Conservation (phyloP, 495 filamentous ascomycete species). For the Podospora pseudopauciseta region DNA sequence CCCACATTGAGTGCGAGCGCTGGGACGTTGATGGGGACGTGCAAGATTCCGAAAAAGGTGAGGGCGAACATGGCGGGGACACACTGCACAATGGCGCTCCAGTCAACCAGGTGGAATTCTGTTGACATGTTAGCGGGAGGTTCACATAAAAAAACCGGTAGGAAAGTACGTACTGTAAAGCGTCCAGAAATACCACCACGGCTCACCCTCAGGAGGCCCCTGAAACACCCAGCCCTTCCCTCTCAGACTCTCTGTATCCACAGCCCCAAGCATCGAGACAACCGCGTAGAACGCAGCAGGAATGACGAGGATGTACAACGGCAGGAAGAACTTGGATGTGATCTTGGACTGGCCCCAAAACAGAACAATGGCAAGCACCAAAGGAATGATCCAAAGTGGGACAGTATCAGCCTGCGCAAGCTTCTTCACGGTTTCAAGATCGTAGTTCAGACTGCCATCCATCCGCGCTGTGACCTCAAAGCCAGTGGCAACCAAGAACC, state of each 20-base stretch:
- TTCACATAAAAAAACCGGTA: background rate
- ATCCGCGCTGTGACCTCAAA: conserved; percentile 92
- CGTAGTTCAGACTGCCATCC: conserved; percentile 76
- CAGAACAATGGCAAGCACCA: conserved; percentile 71
- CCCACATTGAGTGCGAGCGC: conserved; percentile 83
- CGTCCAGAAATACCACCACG: conserved; percentile 96
- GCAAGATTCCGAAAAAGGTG: conserved; percentile 94
- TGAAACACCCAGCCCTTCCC: conserved; percentile 84
- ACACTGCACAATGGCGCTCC: conserved; percentile 72
- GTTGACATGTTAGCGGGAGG: conserved; percentile 2
- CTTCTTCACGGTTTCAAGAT: conserved; percentile 66
- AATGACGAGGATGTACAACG: conserved; percentile 80
- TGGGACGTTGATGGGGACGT: conserved; percentile 97
- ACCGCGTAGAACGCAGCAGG: conserved; percentile 79
- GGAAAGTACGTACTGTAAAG: conserved; percentile 67
- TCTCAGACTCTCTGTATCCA: conserved; percentile 62
- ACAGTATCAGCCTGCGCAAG: conserved; percentile 69
- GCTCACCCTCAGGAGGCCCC: conserved; percentile 73
- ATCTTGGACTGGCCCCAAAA: conserved; percentile 69
- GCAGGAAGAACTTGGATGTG: conserved; percentile 76
- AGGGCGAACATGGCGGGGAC: conserved; percentile 95
- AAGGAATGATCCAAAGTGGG: conserved; percentile 76
- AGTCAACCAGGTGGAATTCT: conserved; percentile 48
- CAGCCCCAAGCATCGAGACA: conserved; percentile 58
- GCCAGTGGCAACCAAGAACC: conserved; percentile 86